Conservation (phyloP, 306 rosid species). For the Trifolium fragiferum region DNA sequence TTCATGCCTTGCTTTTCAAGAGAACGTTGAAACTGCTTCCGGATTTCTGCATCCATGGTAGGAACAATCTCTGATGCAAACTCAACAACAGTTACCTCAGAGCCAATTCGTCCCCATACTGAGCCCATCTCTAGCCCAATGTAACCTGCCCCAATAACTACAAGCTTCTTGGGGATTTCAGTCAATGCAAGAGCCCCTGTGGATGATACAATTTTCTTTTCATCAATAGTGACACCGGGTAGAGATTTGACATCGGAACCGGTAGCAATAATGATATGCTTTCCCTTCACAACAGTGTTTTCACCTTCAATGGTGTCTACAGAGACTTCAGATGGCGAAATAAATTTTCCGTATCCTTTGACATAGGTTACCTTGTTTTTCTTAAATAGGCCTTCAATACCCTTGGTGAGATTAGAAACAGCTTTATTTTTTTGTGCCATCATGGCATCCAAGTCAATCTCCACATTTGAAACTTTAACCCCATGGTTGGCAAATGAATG, state of each 20-base stretch:
- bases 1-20: slow-evolving; percentile 98
- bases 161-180: slow-evolving; percentile 87
- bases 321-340: slow-evolving; percentile 87
- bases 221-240: slow-evolving; percentile 89
- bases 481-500: slow-evolving; percentile 88
- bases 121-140: slow-evolving; percentile 99
- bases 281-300: slow-evolving; percentile 79
- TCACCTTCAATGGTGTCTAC: slow-evolving; percentile 80
- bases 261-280: slow-evolving; percentile 88
- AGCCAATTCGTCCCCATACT: slow-evolving; percentile 95
- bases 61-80: slow-evolving; percentile 94
- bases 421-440: slow-evolving; percentile 92
- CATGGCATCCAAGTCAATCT: slow-evolving; percentile 95
- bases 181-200: slow-evolving; percentile 91
- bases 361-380: slow-evolving; percentile 96
- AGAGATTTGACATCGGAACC: slow-evolving; percentile 97
- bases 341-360: slow-evolving; percentile 87
- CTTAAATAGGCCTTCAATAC: slow-evolving; percentile 96
- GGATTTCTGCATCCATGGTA: slow-evolving; percentile 86
- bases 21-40: slow-evolving; percentile 92
- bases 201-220: slow-evolving; percentile 92
- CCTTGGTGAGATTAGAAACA: slow-evolving; percentile 79
- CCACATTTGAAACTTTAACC: slow-evolving; percentile 78
- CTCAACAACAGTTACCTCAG: slow-evolving; percentile 93
- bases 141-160: slow-evolving; percentile 97